These are phyloP conservation scores for Malassezia nana DNA, from an alignment of 1,284 basidiomycete genomes.

Conservation along the genomic window DNA sequence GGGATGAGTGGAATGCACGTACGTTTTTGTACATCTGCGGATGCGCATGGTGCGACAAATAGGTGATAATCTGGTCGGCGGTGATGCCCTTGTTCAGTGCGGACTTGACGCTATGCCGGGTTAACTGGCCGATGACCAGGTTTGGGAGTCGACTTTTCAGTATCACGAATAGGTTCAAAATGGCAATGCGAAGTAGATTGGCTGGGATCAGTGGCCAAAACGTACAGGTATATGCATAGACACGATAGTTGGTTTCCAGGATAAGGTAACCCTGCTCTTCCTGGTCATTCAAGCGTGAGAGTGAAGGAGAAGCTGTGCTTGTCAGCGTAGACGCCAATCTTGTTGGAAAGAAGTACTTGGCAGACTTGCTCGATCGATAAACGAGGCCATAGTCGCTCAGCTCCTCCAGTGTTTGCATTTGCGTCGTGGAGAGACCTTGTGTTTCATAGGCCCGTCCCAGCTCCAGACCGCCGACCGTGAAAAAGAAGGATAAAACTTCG, in stretches of 20 bases:
- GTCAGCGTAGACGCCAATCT: slow-evolving; percentile 85
- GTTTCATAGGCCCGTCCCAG: slow-evolving; percentile 60
- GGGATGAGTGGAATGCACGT: slow-evolving; percentile 35
- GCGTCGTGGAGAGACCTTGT: slow-evolving; percentile 66
- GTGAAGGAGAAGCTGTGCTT: slow-evolving; percentile 51
- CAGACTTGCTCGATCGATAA: slow-evolving; percentile 57
- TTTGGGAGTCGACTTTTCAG: slow-evolving; percentile 91
- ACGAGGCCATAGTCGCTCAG: slow-evolving; percentile 88
- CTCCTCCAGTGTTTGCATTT: slow-evolving; percentile 78
- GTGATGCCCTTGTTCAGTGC: slow-evolving; percentile 90
- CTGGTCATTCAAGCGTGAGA: slow-evolving; percentile 38
- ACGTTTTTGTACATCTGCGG: slow-evolving; percentile 94
- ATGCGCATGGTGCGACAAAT: slow-evolving; percentile 86
- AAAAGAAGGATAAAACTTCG: slow-evolving; percentile 83
- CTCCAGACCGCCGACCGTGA: slow-evolving; percentile 51
- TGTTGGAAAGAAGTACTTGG: slow-evolving; percentile 70
- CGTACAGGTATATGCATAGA: slow-evolving; percentile 91
- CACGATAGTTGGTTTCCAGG: slow-evolving; percentile 93
- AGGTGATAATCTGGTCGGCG: slow-evolving; percentile 93
- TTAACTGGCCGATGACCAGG: slow-evolving; percentile 85
- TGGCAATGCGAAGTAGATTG: slow-evolving; percentile 89
- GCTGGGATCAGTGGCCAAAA: slow-evolving; percentile 52
- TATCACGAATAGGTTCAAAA: slow-evolving; percentile 84
- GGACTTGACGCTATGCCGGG: slow-evolving; percentile 84
- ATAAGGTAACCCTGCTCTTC: slow-evolving; percentile 70